Conservation (phyloP, 1,139 yeast genomes). For the Sporopachydermia cereana region DNA sequence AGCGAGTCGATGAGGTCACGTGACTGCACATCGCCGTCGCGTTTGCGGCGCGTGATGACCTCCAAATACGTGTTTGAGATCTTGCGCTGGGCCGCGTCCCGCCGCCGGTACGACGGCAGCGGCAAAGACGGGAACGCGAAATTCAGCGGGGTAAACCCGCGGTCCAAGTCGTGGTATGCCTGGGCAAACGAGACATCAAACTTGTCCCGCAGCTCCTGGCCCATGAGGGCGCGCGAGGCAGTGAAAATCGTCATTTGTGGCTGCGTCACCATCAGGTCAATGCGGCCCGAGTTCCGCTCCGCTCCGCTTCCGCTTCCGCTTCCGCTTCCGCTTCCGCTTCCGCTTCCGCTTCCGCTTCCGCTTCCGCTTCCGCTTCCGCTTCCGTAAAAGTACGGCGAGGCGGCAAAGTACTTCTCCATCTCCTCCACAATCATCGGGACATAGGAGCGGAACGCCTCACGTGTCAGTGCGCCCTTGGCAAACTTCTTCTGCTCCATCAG, state of each 20-base stretch:
- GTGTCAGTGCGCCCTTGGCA: slow-evolving; percentile 79
- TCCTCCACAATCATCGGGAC: slow-evolving; percentile 87
- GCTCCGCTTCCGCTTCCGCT: slow-evolving; percentile 19
- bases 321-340: slow-evolving; percentile 1
- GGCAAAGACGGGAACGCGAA: slow-evolving; percentile 94
- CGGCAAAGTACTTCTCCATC: slow-evolving; percentile 48
- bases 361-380: slow-evolving; percentile 1
- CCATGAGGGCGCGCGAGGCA: slow-evolving; percentile 83
- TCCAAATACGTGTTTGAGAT: slow-evolving; percentile 74
- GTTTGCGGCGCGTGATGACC: slow-evolving; percentile 52
- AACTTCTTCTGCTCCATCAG: slow-evolving; percentile 98
- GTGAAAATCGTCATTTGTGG: slow-evolving; percentile 96
- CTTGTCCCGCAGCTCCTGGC: slow-evolving; percentile 80
- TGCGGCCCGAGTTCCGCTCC: slow-evolving; percentile 39
- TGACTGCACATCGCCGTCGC: slow-evolving; percentile 59
- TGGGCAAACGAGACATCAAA: slow-evolving; percentile 78
- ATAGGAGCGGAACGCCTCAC: slow-evolving; percentile 71
- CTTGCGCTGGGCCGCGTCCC: slow-evolving; percentile 80
- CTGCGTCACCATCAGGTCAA: slow-evolving; percentile 72
- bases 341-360: slow-evolving; percentile 1
- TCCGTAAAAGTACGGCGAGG: slow-evolving; percentile 30
- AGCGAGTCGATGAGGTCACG: slow-evolving; percentile 86
- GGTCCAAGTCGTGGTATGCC: slow-evolving; percentile 83
- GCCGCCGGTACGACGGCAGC: slow-evolving; percentile 67
- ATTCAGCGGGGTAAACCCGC: slow-evolving; percentile 93